Conservation (phyloP, 1,284 basidiomycete species). For the Marasmius sp. region DNA sequence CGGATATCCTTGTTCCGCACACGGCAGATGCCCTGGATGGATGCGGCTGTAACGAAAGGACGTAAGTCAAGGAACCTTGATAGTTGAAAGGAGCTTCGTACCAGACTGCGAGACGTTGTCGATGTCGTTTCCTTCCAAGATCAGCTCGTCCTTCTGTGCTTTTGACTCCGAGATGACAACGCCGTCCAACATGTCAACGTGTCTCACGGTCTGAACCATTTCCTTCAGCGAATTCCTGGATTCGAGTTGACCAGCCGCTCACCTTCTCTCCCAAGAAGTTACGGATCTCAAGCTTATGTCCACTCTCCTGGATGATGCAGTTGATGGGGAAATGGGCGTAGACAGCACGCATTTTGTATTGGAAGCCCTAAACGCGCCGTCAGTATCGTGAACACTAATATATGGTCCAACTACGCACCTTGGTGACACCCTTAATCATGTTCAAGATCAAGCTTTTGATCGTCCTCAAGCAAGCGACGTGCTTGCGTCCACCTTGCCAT, state of each 20-base stretch:
- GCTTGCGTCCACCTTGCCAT: conserved; percentile 98
- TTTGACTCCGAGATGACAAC: conserved; percentile 90
- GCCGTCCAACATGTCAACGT: conserved; percentile 91
- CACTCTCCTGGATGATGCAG: conserved; percentile 90
- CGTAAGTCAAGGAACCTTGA: neutral
- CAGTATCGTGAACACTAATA: neutral
- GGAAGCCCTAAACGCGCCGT: conserved; percentile 73
- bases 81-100: conserved; percentile 28
- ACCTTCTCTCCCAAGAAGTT: conserved; percentile 98
- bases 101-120: conserved; percentile 95
- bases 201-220: conserved; percentile 74
- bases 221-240: neutral
- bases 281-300: conserved; percentile 87
- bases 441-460: conserved; percentile 95
- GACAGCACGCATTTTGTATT: conserved; percentile 99
- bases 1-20: conserved; percentile 99
- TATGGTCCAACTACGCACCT: conserved; percentile 47
- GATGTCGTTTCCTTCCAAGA: conserved; percentile 92
- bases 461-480: conserved; percentile 96
- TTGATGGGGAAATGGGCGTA: conserved; percentile 99
- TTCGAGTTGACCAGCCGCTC: conserved; percentile 11
- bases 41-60: conserved; percentile 63
- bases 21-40: conserved; percentile 91
- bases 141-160: conserved; percentile 94
- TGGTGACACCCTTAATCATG: conserved; percentile 97